Percentiles rank a stretch among this genome's conserved stretches.
These are phyloP conservation scores for Solanum tacnaense DNA, from an alignment of 257 asterid species.

Conservation along the genomic window DNA sequence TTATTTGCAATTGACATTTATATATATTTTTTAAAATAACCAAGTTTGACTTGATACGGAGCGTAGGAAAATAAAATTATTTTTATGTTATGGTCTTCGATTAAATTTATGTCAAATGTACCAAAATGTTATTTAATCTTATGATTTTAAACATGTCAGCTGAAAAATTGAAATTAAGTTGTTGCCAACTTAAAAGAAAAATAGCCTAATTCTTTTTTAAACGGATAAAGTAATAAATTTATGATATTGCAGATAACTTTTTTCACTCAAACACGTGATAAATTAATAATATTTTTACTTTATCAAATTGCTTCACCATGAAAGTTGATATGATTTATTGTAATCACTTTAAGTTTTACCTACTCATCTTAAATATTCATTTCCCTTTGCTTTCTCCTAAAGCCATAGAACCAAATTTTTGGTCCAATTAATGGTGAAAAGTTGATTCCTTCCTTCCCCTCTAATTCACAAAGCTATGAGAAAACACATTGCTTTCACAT, in stretches of 20 bases:
- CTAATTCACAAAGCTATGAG: background rate
- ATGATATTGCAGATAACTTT: background rate
- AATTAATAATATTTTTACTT: background rate
- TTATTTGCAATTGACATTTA: too few relatives aligned
- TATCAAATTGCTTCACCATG: background rate
- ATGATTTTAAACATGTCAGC: accelerated
- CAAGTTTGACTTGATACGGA: accelerated
- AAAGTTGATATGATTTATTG: background rate
- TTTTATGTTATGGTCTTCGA: too few relatives aligned
- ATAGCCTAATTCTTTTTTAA: too few relatives aligned
- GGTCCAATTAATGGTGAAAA: background rate
- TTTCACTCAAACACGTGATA: background rate
- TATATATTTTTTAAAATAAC: too few relatives aligned
- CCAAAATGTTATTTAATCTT: too few relatives aligned
- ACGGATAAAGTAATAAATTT: background rate
- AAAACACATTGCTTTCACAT: background rate
- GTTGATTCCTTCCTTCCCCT: background rate
- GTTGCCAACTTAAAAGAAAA: too few relatives aligned
- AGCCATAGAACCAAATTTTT: background rate
- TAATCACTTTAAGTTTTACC: background rate
- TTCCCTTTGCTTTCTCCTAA: background rate
- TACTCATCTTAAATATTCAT: background rate
- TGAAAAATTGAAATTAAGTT: accelerated
- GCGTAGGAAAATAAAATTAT: too few relatives aligned
- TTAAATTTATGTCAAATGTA: too few relatives aligned